Conservation (phyloP, 2,329 filamentous ascomycete species). For the Fusarium illudens region DNA sequence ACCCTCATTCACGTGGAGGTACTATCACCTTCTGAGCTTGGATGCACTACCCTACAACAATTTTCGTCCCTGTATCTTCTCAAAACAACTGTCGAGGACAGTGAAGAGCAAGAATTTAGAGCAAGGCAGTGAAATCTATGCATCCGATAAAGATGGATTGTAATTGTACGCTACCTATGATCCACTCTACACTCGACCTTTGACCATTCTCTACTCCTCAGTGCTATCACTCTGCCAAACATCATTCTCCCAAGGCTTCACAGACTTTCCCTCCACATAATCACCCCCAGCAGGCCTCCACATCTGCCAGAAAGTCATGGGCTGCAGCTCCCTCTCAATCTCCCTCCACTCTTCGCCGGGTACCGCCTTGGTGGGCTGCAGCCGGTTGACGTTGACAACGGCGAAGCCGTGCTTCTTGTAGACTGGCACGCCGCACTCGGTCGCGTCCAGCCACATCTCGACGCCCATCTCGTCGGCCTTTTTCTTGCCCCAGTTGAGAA, state of each 20-base stretch:
- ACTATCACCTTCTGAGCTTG: background rate
- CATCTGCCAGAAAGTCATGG: slow-evolving; percentile 33
- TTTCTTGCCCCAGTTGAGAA: slow-evolving; percentile 35
- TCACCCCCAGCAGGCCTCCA: slow-evolving; percentile 33
- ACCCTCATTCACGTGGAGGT: background rate
- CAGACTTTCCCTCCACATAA: slow-evolving; percentile 24
- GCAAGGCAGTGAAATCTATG: background rate
- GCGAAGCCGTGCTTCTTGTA: slow-evolving; percentile 38
- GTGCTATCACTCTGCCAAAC: background rate
- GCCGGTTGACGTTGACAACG: slow-evolving; percentile 19
- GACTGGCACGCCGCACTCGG: slow-evolving; percentile 30
- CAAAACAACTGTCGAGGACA: too few species aligned
- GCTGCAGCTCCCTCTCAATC: slow-evolving; percentile 21
- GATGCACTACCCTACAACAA: background rate
- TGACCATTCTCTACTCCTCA: background rate
- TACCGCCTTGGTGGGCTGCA: slow-evolving; percentile 10
- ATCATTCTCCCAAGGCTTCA: slow-evolving; percentile 26
- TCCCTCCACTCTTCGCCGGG: slow-evolving; percentile 27
- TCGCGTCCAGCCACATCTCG: slow-evolving; percentile 38
- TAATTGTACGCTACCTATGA: background rate
- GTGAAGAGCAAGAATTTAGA: too few species aligned
- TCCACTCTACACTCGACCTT: background rate
- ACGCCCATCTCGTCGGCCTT: slow-evolving; percentile 39
- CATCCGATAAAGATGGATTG: background rate
- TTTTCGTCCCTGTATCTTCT: background rate